These are phyloP conservation scores for Falciphora oryzae DNA, from an alignment of 2,329 filamentous ascomycete genomes.

Conservation along the genomic window DNA sequence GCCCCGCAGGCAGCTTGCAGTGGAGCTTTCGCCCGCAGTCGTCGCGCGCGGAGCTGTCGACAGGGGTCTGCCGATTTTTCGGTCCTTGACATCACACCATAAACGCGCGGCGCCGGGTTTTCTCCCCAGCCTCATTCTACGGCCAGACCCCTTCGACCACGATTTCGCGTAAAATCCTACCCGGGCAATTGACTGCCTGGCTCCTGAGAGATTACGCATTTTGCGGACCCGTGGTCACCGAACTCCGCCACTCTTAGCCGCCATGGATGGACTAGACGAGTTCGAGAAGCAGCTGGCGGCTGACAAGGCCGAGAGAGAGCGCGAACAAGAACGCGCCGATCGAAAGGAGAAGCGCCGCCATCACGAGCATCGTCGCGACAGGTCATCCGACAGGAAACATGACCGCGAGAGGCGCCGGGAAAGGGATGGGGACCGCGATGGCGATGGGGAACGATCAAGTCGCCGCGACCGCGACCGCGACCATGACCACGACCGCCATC, in stretches of 20 bases:
- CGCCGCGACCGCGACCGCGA: conserved; percentile 35
- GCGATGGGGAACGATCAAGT: conserved; percentile 22
- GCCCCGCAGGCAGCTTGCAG: background rate
- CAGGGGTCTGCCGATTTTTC: background rate
- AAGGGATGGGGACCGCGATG: conserved; percentile 21
- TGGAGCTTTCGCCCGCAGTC: background rate
- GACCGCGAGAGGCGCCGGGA: conserved; percentile 22
- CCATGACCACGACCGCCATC: conserved; percentile 56
- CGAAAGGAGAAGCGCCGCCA: conserved; percentile 21
- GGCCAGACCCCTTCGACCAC: background rate
- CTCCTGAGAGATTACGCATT: too few species aligned
- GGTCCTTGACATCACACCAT: background rate
- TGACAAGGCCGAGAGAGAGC: conserved; percentile 27
- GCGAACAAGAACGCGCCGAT: conserved; percentile 20
- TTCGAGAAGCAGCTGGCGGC: conserved; percentile 34
- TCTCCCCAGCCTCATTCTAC: background rate
- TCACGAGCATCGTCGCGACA: conserved; percentile 22
- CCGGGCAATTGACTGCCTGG: background rate
- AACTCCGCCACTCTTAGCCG: background rate
- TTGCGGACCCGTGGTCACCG: too few species aligned
- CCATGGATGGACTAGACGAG: conserved; percentile 25
- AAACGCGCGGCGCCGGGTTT: background rate
- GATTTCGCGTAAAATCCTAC: background rate
- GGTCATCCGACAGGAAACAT: conserved; percentile 20
- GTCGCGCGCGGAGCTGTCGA: background rate